phyloP scores from a whole-genome alignment of 2,329 filamentous ascomycete genomes.

The Catunica adiposa region DNA sequence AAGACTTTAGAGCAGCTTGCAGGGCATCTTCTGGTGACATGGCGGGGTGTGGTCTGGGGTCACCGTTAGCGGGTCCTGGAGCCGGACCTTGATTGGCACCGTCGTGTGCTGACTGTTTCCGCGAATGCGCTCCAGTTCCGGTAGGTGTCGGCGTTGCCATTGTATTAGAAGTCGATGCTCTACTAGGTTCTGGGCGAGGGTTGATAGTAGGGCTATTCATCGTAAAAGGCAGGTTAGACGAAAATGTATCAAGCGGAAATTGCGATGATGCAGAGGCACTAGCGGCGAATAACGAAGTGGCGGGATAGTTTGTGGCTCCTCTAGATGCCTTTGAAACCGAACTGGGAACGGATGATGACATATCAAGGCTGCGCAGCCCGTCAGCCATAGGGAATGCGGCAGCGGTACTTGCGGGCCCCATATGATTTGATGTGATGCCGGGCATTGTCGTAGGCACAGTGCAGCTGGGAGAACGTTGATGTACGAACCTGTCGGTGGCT shows the following conservation, averaged over 20 bases:
- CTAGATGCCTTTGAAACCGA: too few species aligned
- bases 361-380: too few species aligned
- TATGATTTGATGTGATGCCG: background rate
- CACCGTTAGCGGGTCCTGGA: constrained; percentile 18
- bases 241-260: constrained; percentile 22
- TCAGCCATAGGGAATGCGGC: background rate
- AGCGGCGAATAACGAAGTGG: background rate
- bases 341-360: too few species aligned
- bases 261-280: background rate
- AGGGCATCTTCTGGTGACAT: constrained; percentile 17
- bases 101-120: constrained; percentile 5
- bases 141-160: constrained; percentile 6
- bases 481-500: constrained; percentile 43
- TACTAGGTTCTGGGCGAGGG: constrained; percentile 14
- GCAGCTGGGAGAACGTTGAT: constrained; percentile 12
- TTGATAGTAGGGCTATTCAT: constrained; percentile 28
- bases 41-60: constrained; percentile 24
- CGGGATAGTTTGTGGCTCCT: too few species aligned
- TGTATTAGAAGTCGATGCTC: constrained; percentile 5
- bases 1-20: constrained; percentile 59
- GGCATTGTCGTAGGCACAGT: background rate
- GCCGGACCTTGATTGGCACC: background rate
- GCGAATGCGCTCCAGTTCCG: constrained; percentile 2
- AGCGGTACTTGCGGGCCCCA: background rate
- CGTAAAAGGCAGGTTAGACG: constrained; percentile 71